Conservation (phyloP, 306 rosid genomes). For the Quercus aquifolioides region DNA sequence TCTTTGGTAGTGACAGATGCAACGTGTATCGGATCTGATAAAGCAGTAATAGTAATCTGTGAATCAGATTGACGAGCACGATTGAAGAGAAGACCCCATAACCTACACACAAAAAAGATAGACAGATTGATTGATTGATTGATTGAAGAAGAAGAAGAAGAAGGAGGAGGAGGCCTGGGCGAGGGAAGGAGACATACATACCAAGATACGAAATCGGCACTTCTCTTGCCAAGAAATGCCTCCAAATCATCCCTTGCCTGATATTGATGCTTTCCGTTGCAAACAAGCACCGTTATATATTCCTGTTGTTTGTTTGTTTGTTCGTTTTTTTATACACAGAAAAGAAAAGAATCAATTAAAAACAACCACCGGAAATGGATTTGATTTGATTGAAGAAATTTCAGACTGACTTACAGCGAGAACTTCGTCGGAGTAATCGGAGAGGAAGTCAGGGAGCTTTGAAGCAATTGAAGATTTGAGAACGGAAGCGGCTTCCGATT, state of each 20-base stretch:
- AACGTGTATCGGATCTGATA: neutral
- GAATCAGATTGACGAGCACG: neutral
- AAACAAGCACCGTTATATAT: slow-evolving; percentile 26
- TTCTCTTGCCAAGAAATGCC: slow-evolving; percentile 21
- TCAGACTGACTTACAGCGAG: slow-evolving; percentile 10
- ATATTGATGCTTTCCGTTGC: slow-evolving; percentile 34
- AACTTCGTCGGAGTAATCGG: slow-evolving; percentile 12
- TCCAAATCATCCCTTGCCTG: slow-evolving; percentile 31
- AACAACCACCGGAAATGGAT: too few species aligned
- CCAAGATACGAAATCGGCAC: slow-evolving; percentile 30
- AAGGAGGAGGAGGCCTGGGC: neutral
- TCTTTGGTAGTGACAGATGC: neutral
- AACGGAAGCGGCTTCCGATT: slow-evolving; percentile 1
- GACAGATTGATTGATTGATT: neutral
- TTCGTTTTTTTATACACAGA: too few species aligned
- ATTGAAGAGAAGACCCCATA: slow-evolving; percentile 10
- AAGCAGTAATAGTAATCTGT: neutral
- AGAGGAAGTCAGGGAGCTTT: slow-evolving; percentile 18
- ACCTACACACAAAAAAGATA: slow-evolving; percentile 7
- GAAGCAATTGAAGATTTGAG: slow-evolving; percentile 22
- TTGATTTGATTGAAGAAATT: too few species aligned
- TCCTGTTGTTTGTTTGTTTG: slow-evolving; percentile 7
- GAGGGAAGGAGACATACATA: neutral
- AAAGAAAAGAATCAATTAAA: too few species aligned
- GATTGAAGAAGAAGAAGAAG: neutral